phyloP scores from a whole-genome alignment of 1,284 basidiomycete genomes.

The Ganoderma leucocontextum region DNA sequence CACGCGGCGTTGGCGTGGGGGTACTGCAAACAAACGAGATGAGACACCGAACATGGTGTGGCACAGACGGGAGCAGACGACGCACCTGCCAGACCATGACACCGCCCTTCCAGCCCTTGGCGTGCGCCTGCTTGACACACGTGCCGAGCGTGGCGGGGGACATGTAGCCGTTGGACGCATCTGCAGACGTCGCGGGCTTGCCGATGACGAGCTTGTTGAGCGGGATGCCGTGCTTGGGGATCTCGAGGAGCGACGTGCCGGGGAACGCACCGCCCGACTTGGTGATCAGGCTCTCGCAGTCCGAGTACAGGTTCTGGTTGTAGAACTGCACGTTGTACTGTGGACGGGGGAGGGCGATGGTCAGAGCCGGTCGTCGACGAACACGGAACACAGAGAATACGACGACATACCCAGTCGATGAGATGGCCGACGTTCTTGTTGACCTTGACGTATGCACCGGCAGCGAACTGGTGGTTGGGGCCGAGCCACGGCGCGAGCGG shows the following conservation, averaged over 20 bases:
- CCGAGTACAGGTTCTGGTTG: constrained; percentile 55
- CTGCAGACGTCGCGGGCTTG: constrained; percentile 54
- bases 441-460: constrained; percentile 69
- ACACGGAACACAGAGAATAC: neutral
- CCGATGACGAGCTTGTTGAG: constrained; percentile 63
- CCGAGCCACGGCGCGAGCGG: constrained; percentile 66
- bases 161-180: constrained; percentile 66
- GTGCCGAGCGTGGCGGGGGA: constrained; percentile 57
- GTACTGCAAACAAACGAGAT: neutral
- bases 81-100: constrained; percentile 27
- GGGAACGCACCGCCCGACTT: constrained; percentile 25
- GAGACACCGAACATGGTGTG: neutral
- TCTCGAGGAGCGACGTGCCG: constrained; percentile 59
- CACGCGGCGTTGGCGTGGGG: constrained; percentile 27
- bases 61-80: neutral
- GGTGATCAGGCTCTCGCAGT: constrained; percentile 60
- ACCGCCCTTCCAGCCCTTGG: constrained; percentile 60
- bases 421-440: constrained; percentile 59
- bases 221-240: constrained; percentile 59
- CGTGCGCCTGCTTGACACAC: constrained; percentile 62
- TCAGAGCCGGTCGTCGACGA: neutral
- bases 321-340: constrained; percentile 68
- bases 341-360: neutral
- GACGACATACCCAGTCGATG: constrained; percentile 45
- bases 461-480: constrained; percentile 52